phyloP scores from a whole-genome alignment of 2,329 filamentous ascomycete species.

The Penicillium sclerotigenum region DNA sequence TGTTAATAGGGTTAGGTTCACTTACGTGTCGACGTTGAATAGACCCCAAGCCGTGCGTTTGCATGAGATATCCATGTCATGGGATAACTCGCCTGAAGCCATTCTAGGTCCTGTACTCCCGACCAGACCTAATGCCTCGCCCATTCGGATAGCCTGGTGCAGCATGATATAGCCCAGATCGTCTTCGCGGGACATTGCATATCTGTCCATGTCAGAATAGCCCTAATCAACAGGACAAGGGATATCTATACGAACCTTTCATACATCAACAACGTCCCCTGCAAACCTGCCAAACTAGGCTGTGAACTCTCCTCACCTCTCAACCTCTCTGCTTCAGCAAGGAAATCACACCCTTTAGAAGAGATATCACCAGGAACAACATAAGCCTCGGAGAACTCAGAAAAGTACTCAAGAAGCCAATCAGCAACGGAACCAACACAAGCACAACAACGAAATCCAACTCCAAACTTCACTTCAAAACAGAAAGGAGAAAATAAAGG shows the following conservation, averaged over 20 bases:
- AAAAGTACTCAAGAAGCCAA: conserved; percentile 31
- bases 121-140: conserved; percentile 33
- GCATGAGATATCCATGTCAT: conserved; percentile 33
- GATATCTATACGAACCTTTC: conserved; percentile 28
- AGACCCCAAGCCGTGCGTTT: conserved; percentile 38
- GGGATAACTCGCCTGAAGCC: conserved; percentile 22
- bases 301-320: conserved; percentile 21
- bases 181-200: conserved; percentile 37
- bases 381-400: conserved; percentile 40
- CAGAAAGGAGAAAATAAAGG: background rate
- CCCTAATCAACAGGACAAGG: background rate
- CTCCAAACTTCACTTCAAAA: background rate
- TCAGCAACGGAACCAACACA: background rate
- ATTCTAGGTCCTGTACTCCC: conserved; percentile 24
- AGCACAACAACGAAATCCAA: background rate
- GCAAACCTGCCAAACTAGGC: conserved; percentile 31
- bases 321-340: conserved; percentile 38
- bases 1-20: background rate
- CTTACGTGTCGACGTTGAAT: conserved; percentile 41
- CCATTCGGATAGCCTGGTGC: conserved; percentile 36
- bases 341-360: conserved; percentile 37
- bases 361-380: conserved; percentile 36
- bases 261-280: conserved; percentile 38
- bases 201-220: conserved; percentile 20
- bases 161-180: conserved; percentile 40